Conservation (phyloP, 2,329 filamentous ascomycete genomes). For the Xylariaceae sp. region DNA sequence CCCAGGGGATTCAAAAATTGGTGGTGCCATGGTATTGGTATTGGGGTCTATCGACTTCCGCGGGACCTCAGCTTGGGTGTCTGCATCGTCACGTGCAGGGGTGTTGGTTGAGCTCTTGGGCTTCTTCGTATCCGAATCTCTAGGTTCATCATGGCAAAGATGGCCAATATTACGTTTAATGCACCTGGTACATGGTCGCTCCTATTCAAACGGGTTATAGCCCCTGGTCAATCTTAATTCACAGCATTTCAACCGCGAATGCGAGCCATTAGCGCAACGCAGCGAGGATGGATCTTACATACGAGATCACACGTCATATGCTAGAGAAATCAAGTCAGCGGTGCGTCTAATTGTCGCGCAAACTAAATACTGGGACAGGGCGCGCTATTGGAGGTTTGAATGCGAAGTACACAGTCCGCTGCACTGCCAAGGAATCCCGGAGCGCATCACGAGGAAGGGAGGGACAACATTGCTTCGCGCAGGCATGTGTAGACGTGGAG, state of each 20-base stretch:
- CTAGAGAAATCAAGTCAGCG: slow-evolving; percentile 47
- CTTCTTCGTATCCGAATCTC: slow-evolving; percentile 78
- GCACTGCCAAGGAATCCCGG: slow-evolving; percentile 7
- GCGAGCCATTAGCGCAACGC: slow-evolving; percentile 28
- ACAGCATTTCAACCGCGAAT: slow-evolving; percentile 23
- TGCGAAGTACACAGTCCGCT: slow-evolving; percentile 14
- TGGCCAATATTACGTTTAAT: slow-evolving; percentile 99
- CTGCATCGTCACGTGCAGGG: slow-evolving; percentile 59
- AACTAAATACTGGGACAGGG: slow-evolving; percentile 19
- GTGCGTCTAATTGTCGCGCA: slow-evolving; percentile 41
- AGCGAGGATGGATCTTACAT: slow-evolving; percentile 45
- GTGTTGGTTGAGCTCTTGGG: slow-evolving; percentile 61
- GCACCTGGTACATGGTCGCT: slow-evolving; percentile 94
- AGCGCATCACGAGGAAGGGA: slow-evolving; percentile 21
- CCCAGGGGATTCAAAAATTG: slow-evolving; percentile 38
- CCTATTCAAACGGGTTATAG: slow-evolving; percentile 50
- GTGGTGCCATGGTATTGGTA: slow-evolving; percentile 54
- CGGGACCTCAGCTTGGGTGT: slow-evolving; percentile 48
- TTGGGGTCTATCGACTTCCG: slow-evolving; percentile 53
- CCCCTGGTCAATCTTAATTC: slow-evolving; percentile 33
- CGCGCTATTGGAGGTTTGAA: slow-evolving; percentile 10
- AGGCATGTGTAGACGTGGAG: slow-evolving; percentile 28
- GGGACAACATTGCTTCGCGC: slow-evolving; percentile 16
- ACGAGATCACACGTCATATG: slow-evolving; percentile 93
- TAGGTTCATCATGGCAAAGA: slow-evolving; percentile 94